These are phyloP conservation scores for Reticulascus tulasneorum DNA, from an alignment of 2,329 filamentous ascomycete genomes.

Conservation along the genomic window DNA sequence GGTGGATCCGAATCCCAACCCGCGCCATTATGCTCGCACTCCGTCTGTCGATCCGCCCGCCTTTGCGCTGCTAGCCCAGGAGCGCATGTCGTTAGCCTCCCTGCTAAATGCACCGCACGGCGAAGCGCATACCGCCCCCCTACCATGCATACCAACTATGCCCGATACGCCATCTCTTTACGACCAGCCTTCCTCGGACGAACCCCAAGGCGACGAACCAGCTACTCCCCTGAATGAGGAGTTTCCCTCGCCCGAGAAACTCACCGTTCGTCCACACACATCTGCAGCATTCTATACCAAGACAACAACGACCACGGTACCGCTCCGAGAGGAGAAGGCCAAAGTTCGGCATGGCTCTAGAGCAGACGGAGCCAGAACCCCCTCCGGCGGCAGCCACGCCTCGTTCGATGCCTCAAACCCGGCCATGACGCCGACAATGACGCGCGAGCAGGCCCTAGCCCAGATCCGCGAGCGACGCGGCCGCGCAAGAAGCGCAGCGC, in stretches of 20 bases:
- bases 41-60: constrained; percentile 60
- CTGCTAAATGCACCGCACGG: constrained; percentile 54
- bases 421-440: constrained; percentile 62
- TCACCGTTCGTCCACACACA: constrained; percentile 39
- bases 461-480: constrained; percentile 71
- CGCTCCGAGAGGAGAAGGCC: constrained; percentile 41
- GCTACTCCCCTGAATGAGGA: too few species aligned
- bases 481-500: constrained; percentile 64
- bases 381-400: constrained; percentile 32
- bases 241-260: constrained; percentile 1
- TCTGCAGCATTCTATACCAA: constrained; percentile 44
- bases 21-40: constrained; percentile 49
- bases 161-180: constrained; percentile 22
- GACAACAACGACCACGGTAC: constrained; percentile 49
- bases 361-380: constrained; percentile 44
- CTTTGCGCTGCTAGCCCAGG: constrained; percentile 50
- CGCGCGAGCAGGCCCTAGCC: constrained; percentile 69
- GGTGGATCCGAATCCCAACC: constrained; percentile 26
- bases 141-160: constrained; percentile 37
- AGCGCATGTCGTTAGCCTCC: constrained; percentile 56
- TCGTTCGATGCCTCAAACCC: constrained; percentile 54
- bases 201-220: constrained; percentile 1
- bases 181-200: constrained; percentile 2
- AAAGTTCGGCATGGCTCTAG: constrained; percentile 29
- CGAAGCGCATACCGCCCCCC: constrained; percentile 27